Evolutionary conservation across 257 asterid genomes (phyloP).

Genomic region (Forsythia suspensa): DNA sequence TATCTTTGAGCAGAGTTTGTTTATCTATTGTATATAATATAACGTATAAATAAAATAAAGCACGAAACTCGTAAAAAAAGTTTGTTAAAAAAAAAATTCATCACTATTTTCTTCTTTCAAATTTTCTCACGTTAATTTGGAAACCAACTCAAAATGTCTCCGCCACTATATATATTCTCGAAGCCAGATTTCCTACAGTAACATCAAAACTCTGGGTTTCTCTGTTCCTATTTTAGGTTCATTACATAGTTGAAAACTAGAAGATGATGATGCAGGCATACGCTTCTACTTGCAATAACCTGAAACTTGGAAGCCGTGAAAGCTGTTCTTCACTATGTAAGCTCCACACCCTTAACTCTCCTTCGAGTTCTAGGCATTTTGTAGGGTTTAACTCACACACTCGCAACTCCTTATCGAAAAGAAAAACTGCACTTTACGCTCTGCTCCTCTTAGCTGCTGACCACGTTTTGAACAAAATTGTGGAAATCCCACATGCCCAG

Average conservation of each 20-base stretch:
- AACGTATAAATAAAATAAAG: no score
- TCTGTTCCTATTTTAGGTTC: neutral
- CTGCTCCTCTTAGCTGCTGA: constrained; percentile 4
- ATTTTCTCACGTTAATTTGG: no score
- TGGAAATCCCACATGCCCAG: constrained; percentile 30
- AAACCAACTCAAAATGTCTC: no score
- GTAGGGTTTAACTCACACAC: constrained; percentile 37
- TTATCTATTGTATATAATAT: no score
- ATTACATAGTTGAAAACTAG: neutral
- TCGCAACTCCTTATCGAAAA: constrained; percentile 6
- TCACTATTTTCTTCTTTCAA: no score
- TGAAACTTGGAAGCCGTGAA: constrained; percentile 15
- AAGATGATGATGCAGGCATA: constrained; percentile 26
- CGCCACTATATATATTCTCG: no score
- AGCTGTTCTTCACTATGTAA: constrained; percentile 43
- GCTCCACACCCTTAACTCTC: constrained; percentile 43
- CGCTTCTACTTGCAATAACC: constrained; percentile 25
- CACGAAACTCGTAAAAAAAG: no score
- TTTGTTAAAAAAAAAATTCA: no score
- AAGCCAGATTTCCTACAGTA: no score
- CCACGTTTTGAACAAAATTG: constrained; percentile 17
- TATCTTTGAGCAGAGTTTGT: no score
- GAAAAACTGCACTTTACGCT: neutral
- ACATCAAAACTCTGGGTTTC: neutral
- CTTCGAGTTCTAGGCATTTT: constrained; percentile 38